A percentile compares a stretch with the other conserved stretches of the same genome.
phyloP scores from a whole-genome alignment of 768 basidiomycete species.

The Lactarius indigo region DNA sequence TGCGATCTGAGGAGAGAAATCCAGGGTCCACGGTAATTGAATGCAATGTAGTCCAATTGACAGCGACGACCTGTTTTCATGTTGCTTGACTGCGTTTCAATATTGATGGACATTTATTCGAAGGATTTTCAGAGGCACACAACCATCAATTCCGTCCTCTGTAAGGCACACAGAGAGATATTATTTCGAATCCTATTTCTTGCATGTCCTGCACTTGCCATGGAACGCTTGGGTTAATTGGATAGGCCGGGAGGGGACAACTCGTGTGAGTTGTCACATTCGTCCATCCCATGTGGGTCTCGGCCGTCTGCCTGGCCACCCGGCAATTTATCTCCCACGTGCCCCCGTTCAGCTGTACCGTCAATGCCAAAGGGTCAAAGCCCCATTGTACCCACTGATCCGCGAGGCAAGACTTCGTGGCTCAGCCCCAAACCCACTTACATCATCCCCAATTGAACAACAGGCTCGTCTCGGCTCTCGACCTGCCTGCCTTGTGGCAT shows the following conservation, averaged over 20 bases:
- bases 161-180: background rate
- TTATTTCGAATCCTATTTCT: background rate
- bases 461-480: background rate
- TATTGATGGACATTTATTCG: too few species aligned
- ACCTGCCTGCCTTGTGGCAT: background rate
- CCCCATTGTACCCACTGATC: background rate
- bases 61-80: background rate
- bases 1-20: too few species aligned
- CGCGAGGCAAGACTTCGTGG: background rate
- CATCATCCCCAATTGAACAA: background rate
- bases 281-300: background rate
- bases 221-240: background rate
- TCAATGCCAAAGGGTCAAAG: background rate
- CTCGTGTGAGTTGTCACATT: background rate
- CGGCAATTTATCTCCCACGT: background rate
- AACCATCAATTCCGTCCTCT: too few species aligned
- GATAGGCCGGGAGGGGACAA: background rate
- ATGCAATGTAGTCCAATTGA: too few species aligned
- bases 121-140: background rate
- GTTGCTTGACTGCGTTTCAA: too few species aligned
- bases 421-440: background rate
- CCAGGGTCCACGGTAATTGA: too few species aligned
- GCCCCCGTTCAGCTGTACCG: background rate
- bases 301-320: background rate
- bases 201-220: background rate